Percentiles rank a stretch among this genome's conserved stretches.
phyloP scores from a whole-genome alignment of 2,329 filamentous ascomycete genomes.

The Fusarium hostae region DNA sequence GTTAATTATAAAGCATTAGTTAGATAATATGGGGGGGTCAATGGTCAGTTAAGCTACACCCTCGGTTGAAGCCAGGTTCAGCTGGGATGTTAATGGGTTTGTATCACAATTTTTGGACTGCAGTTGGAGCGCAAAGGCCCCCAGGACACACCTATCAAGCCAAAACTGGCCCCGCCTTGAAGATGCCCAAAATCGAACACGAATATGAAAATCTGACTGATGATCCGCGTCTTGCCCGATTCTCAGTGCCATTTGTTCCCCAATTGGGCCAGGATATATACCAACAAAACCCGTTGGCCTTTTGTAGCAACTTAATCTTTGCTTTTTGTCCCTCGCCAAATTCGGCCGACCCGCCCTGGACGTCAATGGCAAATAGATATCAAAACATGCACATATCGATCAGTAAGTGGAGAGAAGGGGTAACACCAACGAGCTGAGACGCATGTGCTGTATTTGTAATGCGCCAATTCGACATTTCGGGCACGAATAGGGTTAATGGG shows the following conservation, averaged over 20 bases:
- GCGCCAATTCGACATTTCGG: conserved; percentile 14
- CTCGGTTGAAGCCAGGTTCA: conserved; percentile 12
- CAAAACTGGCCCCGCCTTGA: conserved; percentile 6
- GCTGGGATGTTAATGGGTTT: conserved; percentile 26
- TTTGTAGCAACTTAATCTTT: conserved; percentile 19
- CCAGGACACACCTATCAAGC: background rate
- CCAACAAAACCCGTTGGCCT: conserved; percentile 7
- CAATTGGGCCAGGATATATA: background rate
- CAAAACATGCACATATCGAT: conserved; percentile 16
- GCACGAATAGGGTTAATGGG: conserved; percentile 12
- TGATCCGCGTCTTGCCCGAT: conserved; percentile 9
- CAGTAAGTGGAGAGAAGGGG: conserved; percentile 39
- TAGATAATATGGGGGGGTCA: no score
- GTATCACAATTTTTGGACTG: conserved; percentile 24
- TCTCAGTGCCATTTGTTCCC: background rate
- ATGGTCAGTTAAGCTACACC: no score
- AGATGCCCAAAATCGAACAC: background rate
- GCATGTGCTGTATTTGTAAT: conserved; percentile 33
- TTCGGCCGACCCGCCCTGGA: conserved; percentile 18
- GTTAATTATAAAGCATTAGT: no score
- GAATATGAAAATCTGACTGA: conserved; percentile 3
- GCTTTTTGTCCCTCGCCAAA: conserved; percentile 27
- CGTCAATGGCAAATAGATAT: conserved; percentile 10
- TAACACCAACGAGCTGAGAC: conserved; percentile 31
- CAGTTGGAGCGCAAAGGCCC: background rate